Evolutionary conservation across 495 filamentous ascomycete genomes (phyloP).

Genomic region (Rostrohypoxylon terebratum): DNA sequence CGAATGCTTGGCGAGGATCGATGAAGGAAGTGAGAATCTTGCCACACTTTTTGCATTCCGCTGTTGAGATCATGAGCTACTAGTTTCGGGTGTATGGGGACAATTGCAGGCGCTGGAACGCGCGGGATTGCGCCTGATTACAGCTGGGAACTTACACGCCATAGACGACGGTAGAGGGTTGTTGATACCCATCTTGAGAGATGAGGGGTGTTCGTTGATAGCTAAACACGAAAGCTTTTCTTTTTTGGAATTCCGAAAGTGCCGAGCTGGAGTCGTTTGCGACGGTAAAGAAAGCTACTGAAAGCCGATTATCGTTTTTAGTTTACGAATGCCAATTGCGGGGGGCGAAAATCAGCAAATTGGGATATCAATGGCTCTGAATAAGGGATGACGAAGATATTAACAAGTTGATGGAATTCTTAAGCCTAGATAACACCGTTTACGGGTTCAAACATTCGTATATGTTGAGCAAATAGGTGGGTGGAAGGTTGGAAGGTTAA

Average conservation of each 20-base stretch:
- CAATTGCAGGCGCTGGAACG: not conserved
- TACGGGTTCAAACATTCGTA: not conserved
- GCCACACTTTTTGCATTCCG: constrained; percentile 89
- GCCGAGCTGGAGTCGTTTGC: constrained; percentile 26
- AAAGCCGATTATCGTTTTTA: constrained; percentile 10
- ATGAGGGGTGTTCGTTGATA: constrained; percentile 26
- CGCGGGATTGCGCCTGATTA: constrained; percentile 21
- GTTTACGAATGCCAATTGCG: constrained; percentile 32
- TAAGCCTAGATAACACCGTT: constrained; percentile 14
- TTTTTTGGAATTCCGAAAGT: constrained; percentile 18
- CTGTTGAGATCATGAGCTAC: constrained; percentile 54
- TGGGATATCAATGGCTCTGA: not conserved
- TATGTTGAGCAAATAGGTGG: constrained; percentile 1
- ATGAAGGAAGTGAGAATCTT: constrained; percentile 96
- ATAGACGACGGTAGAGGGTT: constrained; percentile 70
- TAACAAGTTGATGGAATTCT: not conserved
- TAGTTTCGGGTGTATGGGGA: constrained; percentile 6
- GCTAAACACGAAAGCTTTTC: not conserved
- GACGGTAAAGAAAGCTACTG: constrained; percentile 14
- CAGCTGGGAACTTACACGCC: constrained; percentile 61
- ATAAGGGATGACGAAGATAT: constrained; percentile 5
- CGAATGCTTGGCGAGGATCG: constrained; percentile 92
- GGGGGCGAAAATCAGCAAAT: constrained; percentile 19
- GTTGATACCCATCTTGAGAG: constrained; percentile 64
- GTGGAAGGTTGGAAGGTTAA: not conserved